Evolutionary conservation across 1,284 basidiomycete species (phyloP).

Genomic region (Marasmius oreades): DNA sequence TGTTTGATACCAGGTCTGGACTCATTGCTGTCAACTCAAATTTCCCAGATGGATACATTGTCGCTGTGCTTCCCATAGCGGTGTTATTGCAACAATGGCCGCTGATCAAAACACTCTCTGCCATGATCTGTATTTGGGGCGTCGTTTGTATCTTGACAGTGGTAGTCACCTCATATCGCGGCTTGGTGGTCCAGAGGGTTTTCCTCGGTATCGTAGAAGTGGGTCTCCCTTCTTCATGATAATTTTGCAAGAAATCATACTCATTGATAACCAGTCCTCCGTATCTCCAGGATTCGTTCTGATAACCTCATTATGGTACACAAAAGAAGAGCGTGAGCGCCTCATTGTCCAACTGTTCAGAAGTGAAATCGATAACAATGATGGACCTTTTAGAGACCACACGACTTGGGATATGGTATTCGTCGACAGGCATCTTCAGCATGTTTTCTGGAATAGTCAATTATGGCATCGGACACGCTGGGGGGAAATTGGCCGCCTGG

Average conservation of each 20-base stretch:
- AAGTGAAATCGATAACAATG: not conserved
- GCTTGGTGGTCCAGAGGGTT: slow-evolving; percentile 8
- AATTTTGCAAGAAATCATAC: not conserved
- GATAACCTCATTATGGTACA: slow-evolving; percentile 12
- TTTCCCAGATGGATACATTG: slow-evolving; percentile 11
- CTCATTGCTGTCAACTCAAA: not conserved
- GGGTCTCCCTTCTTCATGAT: not conserved
- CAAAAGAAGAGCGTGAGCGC: slow-evolving; percentile 11
- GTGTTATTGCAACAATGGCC: slow-evolving; percentile 11
- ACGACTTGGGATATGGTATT: slow-evolving; percentile 12
- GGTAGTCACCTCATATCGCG: slow-evolving; percentile 4
- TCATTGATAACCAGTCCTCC: slow-evolving; percentile 1
- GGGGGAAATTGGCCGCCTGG: slow-evolving; percentile 10
- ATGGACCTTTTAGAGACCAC: slow-evolving; percentile 1
- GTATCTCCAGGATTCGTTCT: slow-evolving; percentile 12
- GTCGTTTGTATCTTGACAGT: slow-evolving; percentile 9
- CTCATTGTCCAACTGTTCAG: not conserved
- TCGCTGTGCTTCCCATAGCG: slow-evolving; percentile 12
- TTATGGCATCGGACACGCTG: slow-evolving; percentile 12
- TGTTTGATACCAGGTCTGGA: not conserved
- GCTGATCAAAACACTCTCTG: slow-evolving; percentile 8
- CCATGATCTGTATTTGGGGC: slow-evolving; percentile 12
- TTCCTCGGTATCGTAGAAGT: slow-evolving; percentile 13
- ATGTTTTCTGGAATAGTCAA: slow-evolving; percentile 14
- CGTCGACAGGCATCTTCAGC: slow-evolving; percentile 11